Percentiles rank a stretch among this genome's conserved stretches.
Evolutionary conservation across 2,329 filamentous ascomycete genomes (phyloP).

Genomic region (Arthrobotrys pseudoclavata): DNA sequence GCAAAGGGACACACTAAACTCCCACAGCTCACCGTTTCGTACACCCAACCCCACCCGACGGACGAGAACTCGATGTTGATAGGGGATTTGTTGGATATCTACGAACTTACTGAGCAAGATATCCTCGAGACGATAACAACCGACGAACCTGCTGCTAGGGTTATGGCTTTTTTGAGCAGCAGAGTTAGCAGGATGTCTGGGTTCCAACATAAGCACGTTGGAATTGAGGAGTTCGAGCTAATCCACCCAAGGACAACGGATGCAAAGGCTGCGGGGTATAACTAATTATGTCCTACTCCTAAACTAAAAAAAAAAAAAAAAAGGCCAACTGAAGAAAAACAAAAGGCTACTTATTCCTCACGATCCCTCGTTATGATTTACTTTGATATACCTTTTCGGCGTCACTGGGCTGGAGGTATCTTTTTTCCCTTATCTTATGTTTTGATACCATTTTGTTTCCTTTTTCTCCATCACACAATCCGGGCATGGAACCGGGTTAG

Average conservation of each 20-base stretch:
- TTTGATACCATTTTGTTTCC: conserved; percentile 43
- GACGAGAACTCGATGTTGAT: conserved; percentile 31
- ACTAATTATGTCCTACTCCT: not conserved
- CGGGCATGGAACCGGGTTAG: conserved; percentile 27
- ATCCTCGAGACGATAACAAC: conserved; percentile 43
- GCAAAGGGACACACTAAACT: conserved; percentile 54
- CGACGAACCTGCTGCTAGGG: conserved; percentile 37
- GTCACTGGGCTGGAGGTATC: conserved; percentile 27
- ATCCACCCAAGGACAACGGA: conserved; percentile 33
- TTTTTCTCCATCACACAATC: conserved; percentile 6
- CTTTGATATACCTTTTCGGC: conserved; percentile 31
- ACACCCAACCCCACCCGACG: conserved; percentile 41
- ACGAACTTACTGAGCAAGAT: conserved; percentile 52
- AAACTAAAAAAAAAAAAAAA: conserved; percentile 4
- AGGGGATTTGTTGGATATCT: conserved; percentile 55
- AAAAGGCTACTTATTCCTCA: conserved; percentile 4
- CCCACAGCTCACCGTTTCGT: conserved; percentile 45
- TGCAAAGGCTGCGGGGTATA: conserved; percentile 26
- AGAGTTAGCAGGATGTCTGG: conserved; percentile 52
- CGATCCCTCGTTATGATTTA: conserved; percentile 28
- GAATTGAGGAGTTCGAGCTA: conserved; percentile 52
- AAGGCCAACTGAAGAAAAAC: not conserved
- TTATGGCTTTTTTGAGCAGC: conserved; percentile 53
- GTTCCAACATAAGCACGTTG: conserved; percentile 57
- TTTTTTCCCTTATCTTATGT: conserved; percentile 21